phyloP scores from a whole-genome alignment of 495 filamentous ascomycete species.

The Penicillium paxilli region DNA sequence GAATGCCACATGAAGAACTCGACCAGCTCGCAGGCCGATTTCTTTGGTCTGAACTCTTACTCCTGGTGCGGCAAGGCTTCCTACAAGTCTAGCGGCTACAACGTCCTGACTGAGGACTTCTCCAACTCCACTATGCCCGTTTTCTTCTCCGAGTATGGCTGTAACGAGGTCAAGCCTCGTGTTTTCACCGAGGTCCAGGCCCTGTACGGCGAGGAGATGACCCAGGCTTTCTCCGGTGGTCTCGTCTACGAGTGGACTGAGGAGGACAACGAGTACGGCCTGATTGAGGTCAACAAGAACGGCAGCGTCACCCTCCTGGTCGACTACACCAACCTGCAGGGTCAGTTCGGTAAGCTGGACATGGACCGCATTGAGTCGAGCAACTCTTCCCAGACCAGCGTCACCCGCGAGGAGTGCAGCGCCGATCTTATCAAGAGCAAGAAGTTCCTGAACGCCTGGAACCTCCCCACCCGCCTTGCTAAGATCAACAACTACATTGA shows the following conservation, averaged over 20 bases:
- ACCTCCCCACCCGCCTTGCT: slow-evolving; percentile 58
- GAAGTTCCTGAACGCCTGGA: slow-evolving; percentile 73
- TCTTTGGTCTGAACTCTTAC: slow-evolving; percentile 95
- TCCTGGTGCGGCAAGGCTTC: slow-evolving; percentile 85
- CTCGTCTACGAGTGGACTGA: slow-evolving; percentile 86
- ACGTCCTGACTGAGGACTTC: slow-evolving; percentile 71
- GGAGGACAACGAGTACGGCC: slow-evolving; percentile 78
- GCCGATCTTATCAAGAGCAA: slow-evolving; percentile 58
- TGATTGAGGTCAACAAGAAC: slow-evolving; percentile 69
- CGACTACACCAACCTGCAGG: slow-evolving; percentile 77
- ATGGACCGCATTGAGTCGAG: slow-evolving; percentile 60
- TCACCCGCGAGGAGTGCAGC: slow-evolving; percentile 59
- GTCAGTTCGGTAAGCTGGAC: slow-evolving; percentile 73
- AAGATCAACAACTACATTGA: slow-evolving; percentile 54
- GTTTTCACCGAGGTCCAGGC: slow-evolving; percentile 78
- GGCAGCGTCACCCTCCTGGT: slow-evolving; percentile 59
- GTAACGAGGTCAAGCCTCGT: slow-evolving; percentile 79
- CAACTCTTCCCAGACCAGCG: slow-evolving; percentile 50
- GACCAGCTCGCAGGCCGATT: slow-evolving; percentile 66
- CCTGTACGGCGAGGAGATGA: slow-evolving; percentile 82
- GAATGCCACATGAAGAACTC: slow-evolving; percentile 72
- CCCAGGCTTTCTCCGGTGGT: slow-evolving; percentile 75
- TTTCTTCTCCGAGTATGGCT: slow-evolving; percentile 97
- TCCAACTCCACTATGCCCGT: slow-evolving; percentile 72
- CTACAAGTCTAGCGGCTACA: slow-evolving; percentile 69